Evolutionary conservation across 208 protist species (phyloP).

Genomic region (Leishmania mexicana): DNA sequence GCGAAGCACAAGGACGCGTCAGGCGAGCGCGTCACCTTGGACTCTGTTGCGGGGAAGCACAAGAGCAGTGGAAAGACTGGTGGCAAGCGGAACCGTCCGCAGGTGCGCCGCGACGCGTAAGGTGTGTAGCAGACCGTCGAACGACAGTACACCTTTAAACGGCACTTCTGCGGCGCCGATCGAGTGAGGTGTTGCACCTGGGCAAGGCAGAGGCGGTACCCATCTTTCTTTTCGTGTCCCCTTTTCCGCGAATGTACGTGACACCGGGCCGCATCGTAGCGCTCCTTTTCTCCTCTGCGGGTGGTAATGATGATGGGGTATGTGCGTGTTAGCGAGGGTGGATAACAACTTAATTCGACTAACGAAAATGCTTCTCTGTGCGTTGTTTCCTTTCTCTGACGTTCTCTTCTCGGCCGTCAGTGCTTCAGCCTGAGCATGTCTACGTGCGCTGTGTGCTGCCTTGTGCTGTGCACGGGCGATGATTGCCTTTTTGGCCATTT

Average conservation of each 20-base stretch:
- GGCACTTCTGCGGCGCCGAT: not conserved
- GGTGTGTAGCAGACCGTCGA: slow-evolving; percentile 6
- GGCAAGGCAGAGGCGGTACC: not conserved
- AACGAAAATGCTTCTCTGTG: not conserved
- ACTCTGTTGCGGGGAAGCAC: slow-evolving; percentile 49
- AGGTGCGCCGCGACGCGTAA: slow-evolving; percentile 3
- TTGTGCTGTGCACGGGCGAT: not conserved
- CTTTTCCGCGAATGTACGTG: not conserved
- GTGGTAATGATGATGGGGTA: not conserved
- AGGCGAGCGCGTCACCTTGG: slow-evolving; percentile 76
- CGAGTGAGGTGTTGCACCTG: not conserved
- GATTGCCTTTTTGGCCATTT: not conserved
- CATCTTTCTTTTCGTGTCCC: not conserved
- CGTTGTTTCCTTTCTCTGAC: slow-evolving; percentile 3
- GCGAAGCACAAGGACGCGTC: slow-evolving; percentile 59
- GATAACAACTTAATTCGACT: slow-evolving; percentile 12
- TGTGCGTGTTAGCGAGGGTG: not conserved
- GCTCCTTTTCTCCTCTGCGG: not conserved
- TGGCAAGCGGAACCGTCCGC: slow-evolving; percentile 30
- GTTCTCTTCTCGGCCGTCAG: not conserved
- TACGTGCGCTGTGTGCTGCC: not conserved
- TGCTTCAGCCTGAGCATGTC: not conserved
- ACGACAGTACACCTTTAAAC: not conserved
- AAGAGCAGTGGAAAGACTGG: slow-evolving; percentile 28
- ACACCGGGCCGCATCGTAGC: not conserved